Evolutionary conservation across 176 grass and related monocot species (phyloP), one percentile per base, ranked within the genome.

Genomic region (Tuctoria greenei): DNA sequence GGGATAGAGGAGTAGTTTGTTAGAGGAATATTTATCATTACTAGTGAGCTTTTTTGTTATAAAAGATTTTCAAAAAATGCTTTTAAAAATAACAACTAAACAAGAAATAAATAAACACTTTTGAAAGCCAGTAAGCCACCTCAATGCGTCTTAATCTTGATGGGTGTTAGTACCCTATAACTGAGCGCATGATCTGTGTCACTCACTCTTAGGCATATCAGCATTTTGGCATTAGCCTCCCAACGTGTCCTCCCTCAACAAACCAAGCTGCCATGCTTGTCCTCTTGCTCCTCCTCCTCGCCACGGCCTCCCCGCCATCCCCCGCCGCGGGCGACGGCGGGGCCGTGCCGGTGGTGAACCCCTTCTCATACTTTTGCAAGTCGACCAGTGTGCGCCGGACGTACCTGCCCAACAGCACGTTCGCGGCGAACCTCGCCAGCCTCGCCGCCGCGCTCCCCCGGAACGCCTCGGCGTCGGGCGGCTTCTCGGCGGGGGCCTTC

Each of bases 371-470:
- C 67, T 25, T 61, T 55, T 88, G 86, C 61, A 68, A 24, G 69
- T 49, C 80, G 10, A 79, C 75, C 35, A n/a, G 39, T 36, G 47
- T 10, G 12, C n/a, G 1, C 20, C 52, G 37, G 52, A 42, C 25
- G 11, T 90, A 84, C 84, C 52, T 21, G 20, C 75, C 72, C n/a
- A 69, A 58, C 65, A 52, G 84, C 76, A 58, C 71, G 31, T 87
- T 87, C 65, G 79, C 20, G 2, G 64, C 71, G 42, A 90, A 87
- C 71, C 80, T 90, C 42, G 35, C 25, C 40, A 25, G 1, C 50
- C 85, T 90, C 59, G 40, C 74, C 71, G 4, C 41, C 6, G 23
- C 16, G 75, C 76, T 90, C 50, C 52, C 71, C 11, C 2, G 0
- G 42, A 83, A 86, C 71, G 42, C 80, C 50, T 80, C 67, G 71